Evolutionary conservation across 768 basidiomycete species (phyloP), one percentile per base, ranked within the genome.

Genomic region (Boletus reticulatus): DNA sequence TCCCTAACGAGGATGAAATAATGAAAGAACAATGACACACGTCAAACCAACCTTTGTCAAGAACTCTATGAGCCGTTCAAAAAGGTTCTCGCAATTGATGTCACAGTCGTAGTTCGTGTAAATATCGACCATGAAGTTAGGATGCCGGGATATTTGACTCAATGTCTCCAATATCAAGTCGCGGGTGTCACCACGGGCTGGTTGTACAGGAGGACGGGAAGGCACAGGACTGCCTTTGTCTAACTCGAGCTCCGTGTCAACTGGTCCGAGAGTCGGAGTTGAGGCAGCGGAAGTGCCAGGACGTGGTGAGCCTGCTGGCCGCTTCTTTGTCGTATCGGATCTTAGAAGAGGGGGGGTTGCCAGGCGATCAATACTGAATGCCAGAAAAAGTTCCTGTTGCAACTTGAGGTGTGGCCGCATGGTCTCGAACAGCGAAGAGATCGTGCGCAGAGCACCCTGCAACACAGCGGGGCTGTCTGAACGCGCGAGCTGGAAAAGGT

Each of bases 71-170:
- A 98, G 74, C 16, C 92, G 80, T 68, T 98, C 95, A 62, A 95
- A 96, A 53, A 98, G 73, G 69, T 98, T 96, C 75, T 98, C 97
- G 70, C 92, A 94, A 66, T 98, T 96, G 60, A 89, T 85, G 65
- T 97, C 94, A 66, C 94, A 98, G 68, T 99, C 97, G 71, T 98
- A 99, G 70, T 98, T 99, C 52, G 85, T 81, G 75, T 93, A 99
- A 14, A 97, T 76, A 65, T 98, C 94, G 44, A 96, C 92, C 89
- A 97, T 93, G 75, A 96, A 95, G 67, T 87, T 91, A 3, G 91
- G 84, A 63, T 89, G 85, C 4, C 88, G 79, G 16, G 91, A 87
- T 43, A 95, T 82, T 51, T 91, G 88, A 51, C 81, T 82, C 24
- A 98, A 75, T 6, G 89, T 89, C 71, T 98, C 96, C 55, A 99